Evolutionary conservation across 805 yeast species (phyloP).

Genomic region (Cyberlindnera mrakii): DNA sequence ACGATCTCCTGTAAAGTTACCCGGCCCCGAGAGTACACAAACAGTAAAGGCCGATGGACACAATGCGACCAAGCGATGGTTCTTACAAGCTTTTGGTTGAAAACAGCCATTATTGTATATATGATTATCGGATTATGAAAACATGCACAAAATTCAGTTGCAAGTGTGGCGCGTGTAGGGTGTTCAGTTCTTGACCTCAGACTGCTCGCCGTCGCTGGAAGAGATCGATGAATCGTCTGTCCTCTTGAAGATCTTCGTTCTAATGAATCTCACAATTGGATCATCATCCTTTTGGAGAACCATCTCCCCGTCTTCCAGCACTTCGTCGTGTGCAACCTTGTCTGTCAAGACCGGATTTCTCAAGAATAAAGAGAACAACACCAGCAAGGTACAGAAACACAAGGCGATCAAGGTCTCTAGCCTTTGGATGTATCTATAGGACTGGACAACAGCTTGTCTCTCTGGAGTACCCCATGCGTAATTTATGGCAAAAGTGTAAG

Average conservation of each 20-base stretch:
- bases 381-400: constrained; percentile 44
- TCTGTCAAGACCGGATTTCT: constrained; percentile 43
- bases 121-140: no score
- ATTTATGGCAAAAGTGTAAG: constrained; percentile 40
- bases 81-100: no score
- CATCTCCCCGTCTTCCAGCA: constrained; percentile 18
- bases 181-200: background rate
- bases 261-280: constrained; percentile 13
- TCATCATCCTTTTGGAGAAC: constrained; percentile 16
- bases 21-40: no score
- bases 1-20: no score
- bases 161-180: no score
- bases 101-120: no score
- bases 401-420: constrained; percentile 48
- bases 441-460: constrained; percentile 48
- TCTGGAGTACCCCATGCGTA: constrained; percentile 61
- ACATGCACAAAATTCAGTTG: no score
- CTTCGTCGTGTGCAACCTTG: constrained; percentile 21
- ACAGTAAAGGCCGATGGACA: no score
- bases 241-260: constrained; percentile 3
- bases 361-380: constrained; percentile 40
- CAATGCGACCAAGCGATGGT: no score
- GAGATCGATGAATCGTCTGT: background rate
- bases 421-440: constrained; percentile 56
- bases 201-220: background rate